Percentiles rank a stretch among this genome's conserved stretches.
Conservation (phyloP, 1,284 basidiomycete genomes). For the Bjerkandera adusta region DNA sequence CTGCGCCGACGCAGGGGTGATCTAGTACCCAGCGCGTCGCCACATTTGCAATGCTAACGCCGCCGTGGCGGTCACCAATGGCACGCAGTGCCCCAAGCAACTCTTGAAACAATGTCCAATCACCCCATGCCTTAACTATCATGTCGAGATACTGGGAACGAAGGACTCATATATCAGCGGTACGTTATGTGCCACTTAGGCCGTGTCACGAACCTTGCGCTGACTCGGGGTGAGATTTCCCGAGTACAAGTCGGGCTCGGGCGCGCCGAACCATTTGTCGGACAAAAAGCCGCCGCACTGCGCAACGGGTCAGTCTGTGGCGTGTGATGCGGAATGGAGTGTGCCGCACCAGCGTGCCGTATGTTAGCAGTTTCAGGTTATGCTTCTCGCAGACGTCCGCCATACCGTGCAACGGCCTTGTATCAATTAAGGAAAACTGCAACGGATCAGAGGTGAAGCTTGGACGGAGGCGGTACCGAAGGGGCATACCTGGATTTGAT, state of each 20-base stretch:
- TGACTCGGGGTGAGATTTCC: conserved; percentile 70
- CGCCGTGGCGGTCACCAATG: conserved; percentile 67
- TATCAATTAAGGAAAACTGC: conserved; percentile 82
- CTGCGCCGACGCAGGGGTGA: conserved; percentile 73
- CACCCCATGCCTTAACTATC: conserved; percentile 76
- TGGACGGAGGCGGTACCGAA: not conserved
- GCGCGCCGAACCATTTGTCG: conserved; percentile 67
- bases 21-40: conserved; percentile 82
- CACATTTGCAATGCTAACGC: conserved; percentile 72
- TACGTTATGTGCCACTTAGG: conserved; percentile 5
- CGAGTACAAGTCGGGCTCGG: conserved; percentile 71
- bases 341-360: conserved; percentile 68
- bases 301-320: conserved; percentile 1
- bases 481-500: conserved; percentile 72
- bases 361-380: conserved; percentile 72
- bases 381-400: conserved; percentile 72
- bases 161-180: not conserved
- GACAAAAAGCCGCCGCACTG: conserved; percentile 82
- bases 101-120: conserved; percentile 71
- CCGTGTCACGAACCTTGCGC: conserved; percentile 57
- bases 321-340: conserved; percentile 4
- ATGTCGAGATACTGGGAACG: conserved; percentile 73
- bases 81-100: conserved; percentile 55
- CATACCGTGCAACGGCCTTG: conserved; percentile 74
- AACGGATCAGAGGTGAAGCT: not conserved